Conservation (phyloP, 306 rosid species). For the Carpinus viminea region DNA sequence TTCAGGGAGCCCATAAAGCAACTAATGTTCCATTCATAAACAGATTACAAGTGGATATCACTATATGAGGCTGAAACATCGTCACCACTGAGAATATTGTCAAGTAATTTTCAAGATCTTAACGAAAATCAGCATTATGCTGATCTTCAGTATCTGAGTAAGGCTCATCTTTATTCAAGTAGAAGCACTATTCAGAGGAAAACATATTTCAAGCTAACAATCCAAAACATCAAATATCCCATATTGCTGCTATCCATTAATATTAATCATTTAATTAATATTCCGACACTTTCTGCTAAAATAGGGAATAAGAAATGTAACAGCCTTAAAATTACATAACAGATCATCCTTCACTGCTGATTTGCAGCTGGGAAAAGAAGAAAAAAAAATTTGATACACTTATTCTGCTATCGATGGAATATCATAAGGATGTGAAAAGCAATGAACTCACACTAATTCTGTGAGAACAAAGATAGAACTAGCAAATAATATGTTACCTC, state of each 20-base stretch:
- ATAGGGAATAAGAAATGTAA: constrained; percentile 31
- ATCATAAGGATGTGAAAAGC: constrained; percentile 35
- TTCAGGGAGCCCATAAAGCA: background rate
- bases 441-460: constrained; percentile 34
- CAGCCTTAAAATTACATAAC: constrained; percentile 27
- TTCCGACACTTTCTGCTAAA: background rate
- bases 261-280: too few species aligned
- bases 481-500: constrained; percentile 41
- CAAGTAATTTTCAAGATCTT: background rate
- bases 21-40: constrained; percentile 1
- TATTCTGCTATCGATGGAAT: constrained; percentile 45
- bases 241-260: constrained; percentile 2
- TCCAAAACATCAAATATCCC: constrained; percentile 4
- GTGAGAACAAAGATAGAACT: constrained; percentile 26
- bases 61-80: background rate
- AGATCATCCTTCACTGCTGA: constrained; percentile 37
- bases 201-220: constrained; percentile 7
- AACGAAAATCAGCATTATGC: background rate
- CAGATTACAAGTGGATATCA: background rate
- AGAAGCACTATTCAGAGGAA: background rate
- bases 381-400: constrained; percentile 42
- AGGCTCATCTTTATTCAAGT: background rate
- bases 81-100: background rate
- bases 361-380: constrained; percentile 42
- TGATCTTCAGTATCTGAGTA: background rate